Percentiles rank a stretch among this genome's conserved stretches.
phyloP scores from a whole-genome alignment of 169 alveolate species.

The Eimeria falciformis region DNA sequence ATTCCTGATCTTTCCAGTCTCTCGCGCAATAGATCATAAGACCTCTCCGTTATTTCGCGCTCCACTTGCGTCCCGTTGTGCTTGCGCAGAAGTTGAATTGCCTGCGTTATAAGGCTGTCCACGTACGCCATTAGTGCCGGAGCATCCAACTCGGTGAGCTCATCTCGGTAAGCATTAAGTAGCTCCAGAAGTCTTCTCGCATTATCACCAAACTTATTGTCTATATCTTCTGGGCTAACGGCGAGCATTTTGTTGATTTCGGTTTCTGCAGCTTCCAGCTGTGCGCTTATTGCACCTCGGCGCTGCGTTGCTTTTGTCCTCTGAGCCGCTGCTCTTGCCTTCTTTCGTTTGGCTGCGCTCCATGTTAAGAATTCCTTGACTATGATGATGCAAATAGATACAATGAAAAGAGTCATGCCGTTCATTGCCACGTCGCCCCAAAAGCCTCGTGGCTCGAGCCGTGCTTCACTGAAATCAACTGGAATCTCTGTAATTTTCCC shows the following conservation, averaged over 20 bases:
- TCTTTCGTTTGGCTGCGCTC: background rate
- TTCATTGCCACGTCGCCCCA: background rate
- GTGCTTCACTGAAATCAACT: background rate
- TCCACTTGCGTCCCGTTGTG: background rate
- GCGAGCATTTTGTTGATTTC: background rate
- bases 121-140: slow-evolving; percentile 4
- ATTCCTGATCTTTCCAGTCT: no score
- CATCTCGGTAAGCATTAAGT: background rate
- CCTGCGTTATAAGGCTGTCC: background rate
- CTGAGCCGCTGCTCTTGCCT: background rate
- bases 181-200: background rate
- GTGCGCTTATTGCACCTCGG: background rate
- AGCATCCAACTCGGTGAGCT: background rate
- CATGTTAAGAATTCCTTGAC: background rate
- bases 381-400: background rate
- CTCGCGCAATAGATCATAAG: background rate
- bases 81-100: background rate
- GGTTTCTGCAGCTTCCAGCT: background rate
- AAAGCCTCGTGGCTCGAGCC: background rate
- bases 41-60: background rate
- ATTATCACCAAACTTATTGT: background rate
- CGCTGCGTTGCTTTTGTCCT: background rate
- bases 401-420: background rate
- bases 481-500: background rate
- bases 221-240: background rate